Conservation (phyloP, 108 stramenopile species). For the Phaeodactylum tricornutum region DNA sequence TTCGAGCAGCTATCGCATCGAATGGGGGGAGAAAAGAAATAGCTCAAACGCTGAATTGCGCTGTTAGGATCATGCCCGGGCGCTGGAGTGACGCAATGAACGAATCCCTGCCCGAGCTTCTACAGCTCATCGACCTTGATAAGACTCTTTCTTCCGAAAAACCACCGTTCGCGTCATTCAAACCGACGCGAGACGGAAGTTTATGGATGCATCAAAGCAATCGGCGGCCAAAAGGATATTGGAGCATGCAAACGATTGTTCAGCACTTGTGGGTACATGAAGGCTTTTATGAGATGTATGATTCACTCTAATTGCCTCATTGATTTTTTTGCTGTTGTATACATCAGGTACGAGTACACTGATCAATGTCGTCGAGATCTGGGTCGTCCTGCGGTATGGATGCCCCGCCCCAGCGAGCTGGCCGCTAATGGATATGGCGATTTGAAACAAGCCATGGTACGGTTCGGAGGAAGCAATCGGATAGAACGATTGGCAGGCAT, state of each 20-base stretch:
- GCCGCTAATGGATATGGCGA: conserved; percentile 23
- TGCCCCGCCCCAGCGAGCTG: conserved; percentile 57
- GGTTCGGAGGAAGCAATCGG: conserved; percentile 20
- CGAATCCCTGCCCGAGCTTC: conserved; percentile 10
- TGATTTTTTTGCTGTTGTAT: no score
- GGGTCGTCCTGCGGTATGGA: conserved; percentile 52
- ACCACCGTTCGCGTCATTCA: conserved; percentile 15
- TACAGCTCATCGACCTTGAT: conserved; percentile 17
- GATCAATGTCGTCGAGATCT: conserved; percentile 20
- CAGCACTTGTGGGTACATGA: no score
- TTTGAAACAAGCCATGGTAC: conserved; percentile 38
- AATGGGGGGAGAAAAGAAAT: conserved; percentile 29
- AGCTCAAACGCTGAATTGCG: conserved; percentile 18
- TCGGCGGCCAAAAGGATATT: conserved; percentile 25
- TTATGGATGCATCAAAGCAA: not conserved
- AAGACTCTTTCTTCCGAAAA: not conserved
- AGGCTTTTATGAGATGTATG: conserved; percentile 1
- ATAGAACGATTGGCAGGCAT: conserved; percentile 35
- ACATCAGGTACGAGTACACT: conserved; percentile 42
- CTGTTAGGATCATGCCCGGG: conserved; percentile 44
- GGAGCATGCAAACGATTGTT: conserved; percentile 29
- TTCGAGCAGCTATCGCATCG: conserved; percentile 39
- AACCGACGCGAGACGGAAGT: no score
- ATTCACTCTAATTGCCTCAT: no score
- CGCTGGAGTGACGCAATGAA: conserved; percentile 49